phyloP scores from a whole-genome alignment of 1,284 basidiomycete species.

The Marasmius tenuissimus region DNA sequence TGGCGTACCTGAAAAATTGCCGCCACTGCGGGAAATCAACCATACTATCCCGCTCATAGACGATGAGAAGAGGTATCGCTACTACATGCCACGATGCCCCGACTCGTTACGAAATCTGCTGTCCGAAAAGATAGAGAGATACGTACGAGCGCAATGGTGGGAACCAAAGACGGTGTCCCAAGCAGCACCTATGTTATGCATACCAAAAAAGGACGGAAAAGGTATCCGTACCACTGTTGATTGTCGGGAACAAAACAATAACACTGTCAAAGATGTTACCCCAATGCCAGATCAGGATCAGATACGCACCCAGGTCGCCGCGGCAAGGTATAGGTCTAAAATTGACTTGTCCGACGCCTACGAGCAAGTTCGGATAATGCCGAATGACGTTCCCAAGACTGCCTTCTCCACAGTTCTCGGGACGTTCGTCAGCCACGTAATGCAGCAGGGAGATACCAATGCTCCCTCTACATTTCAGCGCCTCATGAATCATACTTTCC shows the following conservation, averaged over 20 bases:
- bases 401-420: constrained; percentile 23
- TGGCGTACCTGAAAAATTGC: not conserved
- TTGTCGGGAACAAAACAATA: constrained; percentile 34
- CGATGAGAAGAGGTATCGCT: constrained; percentile 18
- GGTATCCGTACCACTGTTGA: too few species aligned
- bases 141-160: constrained; percentile 24
- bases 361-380: too few species aligned
- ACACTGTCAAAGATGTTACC: constrained; percentile 34
- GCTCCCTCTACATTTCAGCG: constrained; percentile 22
- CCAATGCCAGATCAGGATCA: constrained; percentile 37
- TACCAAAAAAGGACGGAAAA: too few species aligned
- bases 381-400: constrained; percentile 6
- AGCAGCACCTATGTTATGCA: too few species aligned
- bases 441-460: constrained; percentile 38
- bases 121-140: constrained; percentile 26
- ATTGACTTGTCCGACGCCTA: constrained; percentile 36
- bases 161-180: too few species aligned
- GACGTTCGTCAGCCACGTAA: constrained; percentile 25
- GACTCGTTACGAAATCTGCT: constrained; percentile 22
- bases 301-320: constrained; percentile 28
- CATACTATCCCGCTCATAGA: constrained; percentile 32
- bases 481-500: constrained; percentile 25
- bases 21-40: not conserved
- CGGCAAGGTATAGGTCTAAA: constrained; percentile 24
- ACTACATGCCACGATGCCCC: constrained; percentile 26